phyloP scores from a whole-genome alignment of 1,284 basidiomycete species.

The Rhodotorula sp. region DNA sequence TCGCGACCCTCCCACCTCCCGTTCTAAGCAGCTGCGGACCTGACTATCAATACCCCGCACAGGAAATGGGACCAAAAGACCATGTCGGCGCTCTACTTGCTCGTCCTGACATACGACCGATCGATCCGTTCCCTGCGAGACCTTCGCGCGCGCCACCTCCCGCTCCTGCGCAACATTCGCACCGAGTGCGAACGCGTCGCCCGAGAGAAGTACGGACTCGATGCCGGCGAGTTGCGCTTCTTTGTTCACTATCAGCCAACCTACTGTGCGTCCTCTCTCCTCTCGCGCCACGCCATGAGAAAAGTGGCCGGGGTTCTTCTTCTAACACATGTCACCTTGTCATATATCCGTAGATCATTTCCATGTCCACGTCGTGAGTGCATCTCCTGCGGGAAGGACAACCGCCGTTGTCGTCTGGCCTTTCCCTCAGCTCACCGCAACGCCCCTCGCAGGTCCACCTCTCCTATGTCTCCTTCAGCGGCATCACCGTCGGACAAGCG shows the following conservation, averaged over 20 bases:
- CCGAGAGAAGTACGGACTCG: conserved; percentile 63
- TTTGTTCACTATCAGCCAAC: conserved; percentile 94
- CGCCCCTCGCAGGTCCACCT: conserved; percentile 52
- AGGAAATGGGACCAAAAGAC: conserved; percentile 69
- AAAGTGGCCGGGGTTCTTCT: too few species aligned
- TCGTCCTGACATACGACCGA: conserved; percentile 45
- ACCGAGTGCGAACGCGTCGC: conserved; percentile 59
- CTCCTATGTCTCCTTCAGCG: conserved; percentile 62
- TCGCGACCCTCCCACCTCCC: background rate
- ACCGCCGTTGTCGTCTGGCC: background rate
- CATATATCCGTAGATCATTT: conserved; percentile 68
- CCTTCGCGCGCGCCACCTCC: conserved; percentile 65
- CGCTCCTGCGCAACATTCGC: conserved; percentile 67
- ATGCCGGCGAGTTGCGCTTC: conserved; percentile 64
- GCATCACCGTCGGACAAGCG: conserved; percentile 82
- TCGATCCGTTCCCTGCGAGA: conserved; percentile 49
- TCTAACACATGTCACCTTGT: too few species aligned
- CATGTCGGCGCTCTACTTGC: conserved; percentile 54
- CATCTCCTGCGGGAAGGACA: too few species aligned
- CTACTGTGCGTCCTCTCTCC: conserved; percentile 67
- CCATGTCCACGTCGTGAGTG: conserved; percentile 83
- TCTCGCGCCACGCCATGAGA: too few species aligned
- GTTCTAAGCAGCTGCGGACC: background rate
- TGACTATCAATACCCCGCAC: background rate
- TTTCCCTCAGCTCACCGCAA: background rate